Conservation (phyloP, 257 asterid genomes). For the Gynochthodes officinalis region DNA sequence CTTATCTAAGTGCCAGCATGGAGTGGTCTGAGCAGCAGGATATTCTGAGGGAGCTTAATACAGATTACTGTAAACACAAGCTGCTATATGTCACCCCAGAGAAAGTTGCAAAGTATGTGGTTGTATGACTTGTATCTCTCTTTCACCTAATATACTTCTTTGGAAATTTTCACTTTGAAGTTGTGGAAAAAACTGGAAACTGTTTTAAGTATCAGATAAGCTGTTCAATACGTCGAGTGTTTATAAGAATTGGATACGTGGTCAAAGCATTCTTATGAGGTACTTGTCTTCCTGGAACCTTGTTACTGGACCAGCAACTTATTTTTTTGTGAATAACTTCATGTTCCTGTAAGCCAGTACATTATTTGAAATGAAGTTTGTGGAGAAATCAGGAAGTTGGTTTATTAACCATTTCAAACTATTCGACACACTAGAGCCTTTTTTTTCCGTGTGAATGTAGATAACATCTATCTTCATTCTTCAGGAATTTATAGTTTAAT, state of each 20-base stretch:
- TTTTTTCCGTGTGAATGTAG: not conserved
- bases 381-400: constrained; percentile 1
- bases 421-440: not conserved
- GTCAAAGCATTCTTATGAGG: not conserved
- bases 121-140: not conserved
- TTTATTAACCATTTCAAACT: not conserved
- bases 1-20: constrained; percentile 93
- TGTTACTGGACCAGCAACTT: not conserved
- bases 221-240: not conserved
- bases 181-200: not conserved
- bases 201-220: not conserved
- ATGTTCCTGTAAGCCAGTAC: not conserved
- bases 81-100: constrained; percentile 95
- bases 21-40: constrained; percentile 98
- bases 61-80: constrained; percentile 73
- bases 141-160: not conserved
- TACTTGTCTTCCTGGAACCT: not conserved
- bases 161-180: not conserved
- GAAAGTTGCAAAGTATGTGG: constrained; percentile 88
- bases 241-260: not conserved
- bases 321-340: not conserved
- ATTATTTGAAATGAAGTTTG: not conserved
- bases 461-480: not conserved
- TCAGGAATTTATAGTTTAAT: no score
- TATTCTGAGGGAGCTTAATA: constrained; percentile 80